These are phyloP conservation scores for Lepidium campestre DNA, from an alignment of 441 rosid species.

Conservation along the genomic window DNA sequence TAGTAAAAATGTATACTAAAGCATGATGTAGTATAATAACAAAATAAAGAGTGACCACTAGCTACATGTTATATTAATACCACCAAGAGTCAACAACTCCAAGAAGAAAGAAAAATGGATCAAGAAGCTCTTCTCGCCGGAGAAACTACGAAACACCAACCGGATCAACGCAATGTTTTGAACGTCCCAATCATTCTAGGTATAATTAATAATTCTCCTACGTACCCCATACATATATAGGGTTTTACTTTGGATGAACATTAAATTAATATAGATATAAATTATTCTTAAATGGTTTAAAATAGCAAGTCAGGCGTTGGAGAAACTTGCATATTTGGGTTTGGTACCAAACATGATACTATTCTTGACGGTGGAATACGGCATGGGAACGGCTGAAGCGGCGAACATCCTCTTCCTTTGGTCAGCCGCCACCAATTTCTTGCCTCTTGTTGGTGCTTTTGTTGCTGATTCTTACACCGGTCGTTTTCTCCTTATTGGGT, in stretches of 20 bases:
- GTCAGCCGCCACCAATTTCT: constrained; percentile 51
- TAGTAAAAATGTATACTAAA: no score
- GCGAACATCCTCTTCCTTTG: constrained; percentile 46
- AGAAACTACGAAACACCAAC: not conserved
- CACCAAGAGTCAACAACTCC: not conserved
- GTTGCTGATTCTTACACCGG: constrained; percentile 65
- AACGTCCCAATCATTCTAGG: constrained; percentile 62
- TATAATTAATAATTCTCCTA: not conserved
- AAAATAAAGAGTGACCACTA: not conserved
- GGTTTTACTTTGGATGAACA: no score
- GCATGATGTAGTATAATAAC: not conserved
- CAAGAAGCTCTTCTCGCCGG: constrained; percentile 26
- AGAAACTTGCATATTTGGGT: constrained; percentile 55
- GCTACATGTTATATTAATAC: not conserved
- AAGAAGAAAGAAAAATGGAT: constrained; percentile 2
- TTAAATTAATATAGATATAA: not conserved
- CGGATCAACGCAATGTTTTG: constrained; percentile 35
- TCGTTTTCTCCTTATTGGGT: constrained; percentile 43
- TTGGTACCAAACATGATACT: constrained; percentile 54
- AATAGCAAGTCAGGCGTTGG: constrained; percentile 56
- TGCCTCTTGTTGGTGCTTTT: constrained; percentile 60
- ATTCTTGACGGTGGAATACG: constrained; percentile 46
- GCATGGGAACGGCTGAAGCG: constrained; percentile 40
- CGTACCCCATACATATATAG: not conserved
- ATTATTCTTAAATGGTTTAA: not conserved